These are phyloP conservation scores for Ogataea corticis DNA, from an alignment of 805 yeast species.

Conservation along the genomic window DNA sequence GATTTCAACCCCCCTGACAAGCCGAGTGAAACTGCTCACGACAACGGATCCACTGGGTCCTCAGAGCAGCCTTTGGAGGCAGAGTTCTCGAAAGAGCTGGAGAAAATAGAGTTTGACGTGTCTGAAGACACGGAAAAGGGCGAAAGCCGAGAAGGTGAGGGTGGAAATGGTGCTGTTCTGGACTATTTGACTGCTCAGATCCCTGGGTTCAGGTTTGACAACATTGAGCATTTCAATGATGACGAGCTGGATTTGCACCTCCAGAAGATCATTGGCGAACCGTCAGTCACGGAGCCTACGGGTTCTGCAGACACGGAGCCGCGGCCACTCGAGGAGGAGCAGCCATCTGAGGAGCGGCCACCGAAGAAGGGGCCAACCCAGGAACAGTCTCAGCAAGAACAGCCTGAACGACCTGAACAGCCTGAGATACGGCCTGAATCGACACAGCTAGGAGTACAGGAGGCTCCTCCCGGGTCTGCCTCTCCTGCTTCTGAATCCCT, in stretches of 20 bases:
- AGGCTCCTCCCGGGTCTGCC: no score
- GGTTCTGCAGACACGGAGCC: not conserved
- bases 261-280: slow-evolving; percentile 27
- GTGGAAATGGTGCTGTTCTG: slow-evolving; percentile 12
- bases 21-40: not conserved
- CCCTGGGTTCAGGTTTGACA: slow-evolving; percentile 27
- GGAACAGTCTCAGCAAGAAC: not conserved
- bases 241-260: slow-evolving; percentile 32
- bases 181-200: slow-evolving; percentile 28
- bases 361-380: no score
- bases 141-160: slow-evolving; percentile 2
- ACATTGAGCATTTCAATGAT: slow-evolving; percentile 26
- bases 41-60: slow-evolving; percentile 1
- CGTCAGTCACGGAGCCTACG: not conserved
- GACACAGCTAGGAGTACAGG: no score
- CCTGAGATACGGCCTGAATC: no score
- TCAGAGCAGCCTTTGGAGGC: slow-evolving; percentile 5
- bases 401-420: slow-evolving; percentile 7
- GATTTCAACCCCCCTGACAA: not conserved
- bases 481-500: no score
- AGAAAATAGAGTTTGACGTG: slow-evolving; percentile 9
- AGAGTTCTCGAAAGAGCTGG: slow-evolving; percentile 17
- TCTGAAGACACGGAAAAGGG: slow-evolving; percentile 8
- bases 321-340: no score
- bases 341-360: no score